Conservation (phyloP, 257 asterid genomes). For the Paulownia fortunei region DNA sequence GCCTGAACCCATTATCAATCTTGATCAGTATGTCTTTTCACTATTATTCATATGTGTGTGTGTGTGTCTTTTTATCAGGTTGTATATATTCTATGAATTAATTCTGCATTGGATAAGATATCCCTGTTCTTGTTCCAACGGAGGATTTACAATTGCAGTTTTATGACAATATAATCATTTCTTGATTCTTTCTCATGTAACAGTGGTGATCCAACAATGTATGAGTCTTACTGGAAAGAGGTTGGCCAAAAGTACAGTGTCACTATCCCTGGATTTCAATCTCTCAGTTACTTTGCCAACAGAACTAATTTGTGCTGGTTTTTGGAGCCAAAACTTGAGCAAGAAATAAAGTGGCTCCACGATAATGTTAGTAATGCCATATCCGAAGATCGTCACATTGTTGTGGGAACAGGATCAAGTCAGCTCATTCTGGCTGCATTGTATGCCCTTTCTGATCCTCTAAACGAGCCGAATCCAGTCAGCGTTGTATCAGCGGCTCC, state of each 20-base stretch:
- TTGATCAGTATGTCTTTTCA: slow-evolving; percentile 66
- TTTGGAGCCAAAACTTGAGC: slow-evolving; percentile 77
- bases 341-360: slow-evolving; percentile 61
- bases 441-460: slow-evolving; percentile 59
- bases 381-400: slow-evolving; percentile 51
- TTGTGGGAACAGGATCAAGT: slow-evolving; percentile 87
- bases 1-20: slow-evolving; percentile 41
- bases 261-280: slow-evolving; percentile 48
- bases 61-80: neutral
- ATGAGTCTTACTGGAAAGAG: slow-evolving; percentile 50
- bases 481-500: slow-evolving; percentile 76
- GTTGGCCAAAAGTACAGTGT: slow-evolving; percentile 38
- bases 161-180: neutral
- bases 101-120: neutral
- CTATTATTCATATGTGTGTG: neutral
- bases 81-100: neutral
- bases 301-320: slow-evolving; percentile 67
- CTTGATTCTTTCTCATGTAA: neutral
- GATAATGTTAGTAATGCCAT: slow-evolving; percentile 62
- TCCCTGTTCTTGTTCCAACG: neutral
- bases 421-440: slow-evolving; percentile 76
- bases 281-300: slow-evolving; percentile 73
- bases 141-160: neutral
- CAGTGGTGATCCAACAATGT: slow-evolving; percentile 62
- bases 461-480: slow-evolving; percentile 50